Evolutionary conservation across 257 asterid species (phyloP).

Genomic region (Nicotiana tomentosiformis): DNA sequence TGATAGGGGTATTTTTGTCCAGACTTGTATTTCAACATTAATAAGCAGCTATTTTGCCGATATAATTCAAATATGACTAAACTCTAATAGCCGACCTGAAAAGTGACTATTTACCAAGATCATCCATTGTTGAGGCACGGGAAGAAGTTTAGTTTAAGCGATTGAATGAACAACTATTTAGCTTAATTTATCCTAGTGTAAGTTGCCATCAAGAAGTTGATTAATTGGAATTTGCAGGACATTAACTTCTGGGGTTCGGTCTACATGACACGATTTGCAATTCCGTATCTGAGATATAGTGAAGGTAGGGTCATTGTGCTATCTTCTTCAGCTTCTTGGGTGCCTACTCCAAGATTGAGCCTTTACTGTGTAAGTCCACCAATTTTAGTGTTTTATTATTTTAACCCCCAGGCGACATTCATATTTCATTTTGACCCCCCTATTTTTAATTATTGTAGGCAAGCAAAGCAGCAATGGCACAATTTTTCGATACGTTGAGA

Average conservation of each 20-base stretch:
- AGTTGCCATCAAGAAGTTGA: no score
- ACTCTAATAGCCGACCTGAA: no score
- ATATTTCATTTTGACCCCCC: background rate
- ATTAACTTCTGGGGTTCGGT: slow-evolving; percentile 83
- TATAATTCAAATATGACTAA: no score
- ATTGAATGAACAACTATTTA: no score
- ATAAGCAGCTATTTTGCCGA: no score
- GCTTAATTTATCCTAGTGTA: no score
- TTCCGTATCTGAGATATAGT: slow-evolving; percentile 52
- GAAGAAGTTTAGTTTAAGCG: no score
- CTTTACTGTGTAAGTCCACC: slow-evolving; percentile 45
- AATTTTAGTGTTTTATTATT: background rate
- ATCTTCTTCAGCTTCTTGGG: slow-evolving; percentile 68
- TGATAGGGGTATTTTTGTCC: no score
- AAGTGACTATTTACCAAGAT: no score
- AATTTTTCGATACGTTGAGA: slow-evolving; percentile 62
- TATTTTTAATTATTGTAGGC: slow-evolving; percentile 35
- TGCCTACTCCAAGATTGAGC: slow-evolving; percentile 68
- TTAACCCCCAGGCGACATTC: background rate
- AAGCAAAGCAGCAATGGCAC: slow-evolving; percentile 70
- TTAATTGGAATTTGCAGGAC: slow-evolving; percentile 34
- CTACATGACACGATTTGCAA: slow-evolving; percentile 47
- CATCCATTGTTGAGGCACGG: no score
- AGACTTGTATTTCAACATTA: no score
- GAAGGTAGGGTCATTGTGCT: slow-evolving; percentile 52